Evolutionary conservation across 2,329 filamentous ascomycete species (phyloP), one percentile per base, ranked within the genome.

Genomic region (Fusarium heterosporum): DNA sequence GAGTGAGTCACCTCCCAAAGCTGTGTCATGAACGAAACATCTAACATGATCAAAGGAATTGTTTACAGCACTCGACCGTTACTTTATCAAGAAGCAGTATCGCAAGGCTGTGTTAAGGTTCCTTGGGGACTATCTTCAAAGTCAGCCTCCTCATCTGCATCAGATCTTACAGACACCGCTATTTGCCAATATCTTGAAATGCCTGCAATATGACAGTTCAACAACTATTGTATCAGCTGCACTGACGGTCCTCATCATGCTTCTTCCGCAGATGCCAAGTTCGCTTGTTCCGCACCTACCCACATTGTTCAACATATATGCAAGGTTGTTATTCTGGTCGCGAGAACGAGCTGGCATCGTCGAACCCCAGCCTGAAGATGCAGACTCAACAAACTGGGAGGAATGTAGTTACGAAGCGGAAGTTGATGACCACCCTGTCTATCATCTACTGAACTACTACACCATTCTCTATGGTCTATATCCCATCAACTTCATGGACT

Each of bases 401-500:
- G 86, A 85, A 61, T 84, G 87, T 36, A 75, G 83, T 8, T 88
- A 87, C 64, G 83, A 88, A 8, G 81, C 87, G n/a, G 87, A 90
- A 32, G 81, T 83, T 12, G 86, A 91, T 52, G 87, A 87, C 40
- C 83, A 84, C 8, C 80, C 84, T 4, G 86, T 93, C 4, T 87
- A 89, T 7, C 89, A 92, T 61, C 82, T 95, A 2, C 79, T 89
- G 52, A 87, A 89, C 69, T 94, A 93, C 76, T 96, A 93, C 71
- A 94, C 91, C 4, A 90, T 93, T 26, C 82, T 96, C 1, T 96
- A 96, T 70, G 93, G 92, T 0, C 80, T 96, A 6, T 96, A 95
- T 66, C 92, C 92, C 3, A 87, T 95, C 73, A 95, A 95, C 75
- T 93, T 96, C 70, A 91, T 93, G 87, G 90, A 90, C 76, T 96